Evolutionary conservation across 202 grass and related monocot species (phyloP), one percentile per base, ranked within the genome.

Genomic region (Musa balbisiana): DNA sequence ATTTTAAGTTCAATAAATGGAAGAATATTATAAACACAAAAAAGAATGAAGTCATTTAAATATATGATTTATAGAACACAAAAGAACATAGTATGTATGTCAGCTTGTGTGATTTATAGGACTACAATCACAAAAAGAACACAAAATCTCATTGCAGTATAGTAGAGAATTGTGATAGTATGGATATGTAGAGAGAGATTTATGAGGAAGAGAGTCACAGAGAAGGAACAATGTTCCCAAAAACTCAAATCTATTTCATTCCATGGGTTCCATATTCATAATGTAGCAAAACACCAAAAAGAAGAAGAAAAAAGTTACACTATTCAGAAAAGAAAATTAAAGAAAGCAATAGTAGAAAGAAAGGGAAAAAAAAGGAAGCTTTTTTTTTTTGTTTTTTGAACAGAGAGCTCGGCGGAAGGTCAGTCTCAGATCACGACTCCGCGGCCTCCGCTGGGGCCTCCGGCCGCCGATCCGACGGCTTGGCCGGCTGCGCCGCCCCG

Each of bases 191-290:
- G 56, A 60, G 56, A 60, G 56, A n/a, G 56, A 60, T 20, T 60
- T 4, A 60, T 21, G 13, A 17, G 33, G 5, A 43, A 43, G 5
- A 60, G 56, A 8, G 17, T 19, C 5, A 19, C 9, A 60, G n/a
- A 60, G n/a, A 60, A 67, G 29, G 64, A 67, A 67, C 19, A 66
- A 66, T 14, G 22, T 66, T 27, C 24, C 27, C 23, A 43, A 16
- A 70, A 70, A 51, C 33, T 70, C 49, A 21, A 51, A 51, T 51
- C 67, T 70, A 51, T 70, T 70, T 51, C 67, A 20, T 70, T 10
- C 25, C 2, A n/a, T 51, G 19, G 49, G 19, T 70, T 70, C 1
- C 17, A 51, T n/a, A 19, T 70, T 49, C 67, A 50, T 20, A 51
- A 70, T 51, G 20, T 10, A 70, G 67, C 19, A 10, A 70, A 70